phyloP scores from a whole-genome alignment of 75 land plant genomes.

The Cunninghamia lanceolata region DNA sequence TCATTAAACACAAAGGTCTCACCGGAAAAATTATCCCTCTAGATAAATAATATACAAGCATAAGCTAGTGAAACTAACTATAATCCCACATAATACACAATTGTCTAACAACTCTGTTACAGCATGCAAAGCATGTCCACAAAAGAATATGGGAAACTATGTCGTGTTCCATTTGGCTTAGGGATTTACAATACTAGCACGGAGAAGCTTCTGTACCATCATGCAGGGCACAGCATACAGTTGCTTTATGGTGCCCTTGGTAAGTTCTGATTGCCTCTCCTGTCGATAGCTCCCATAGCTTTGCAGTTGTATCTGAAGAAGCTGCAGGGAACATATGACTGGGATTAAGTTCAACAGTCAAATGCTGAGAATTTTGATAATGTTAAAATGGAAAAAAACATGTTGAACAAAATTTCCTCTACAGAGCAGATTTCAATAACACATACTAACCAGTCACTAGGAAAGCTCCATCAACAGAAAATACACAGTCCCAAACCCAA shows the following conservation, averaged over 20 bases:
- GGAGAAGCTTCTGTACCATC: constrained; percentile 79
- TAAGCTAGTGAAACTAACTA: neutral
- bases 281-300: constrained; percentile 75
- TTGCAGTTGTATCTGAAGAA: constrained; percentile 89
- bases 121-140: neutral
- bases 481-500: constrained; percentile 99
- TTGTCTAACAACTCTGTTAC: neutral
- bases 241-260: constrained; percentile 94
- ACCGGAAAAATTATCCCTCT: neutral
- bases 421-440: neutral
- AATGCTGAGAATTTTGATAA: neutral
- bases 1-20: neutral
- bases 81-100: neutral
- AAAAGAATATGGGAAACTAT: neutral
- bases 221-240: constrained; percentile 92
- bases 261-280: constrained; percentile 75
- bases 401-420: neutral
- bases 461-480: constrained; percentile 99
- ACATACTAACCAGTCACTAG: constrained; percentile 74
- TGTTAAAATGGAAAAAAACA: neutral
- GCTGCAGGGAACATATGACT: constrained; percentile 41
- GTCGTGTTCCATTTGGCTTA: neutral
- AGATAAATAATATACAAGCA: neutral
- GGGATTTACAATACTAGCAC: constrained; percentile 14
- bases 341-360: neutral